phyloP scores from a whole-genome alignment of 306 rosid species.

The Cucurbita moschata region DNA sequence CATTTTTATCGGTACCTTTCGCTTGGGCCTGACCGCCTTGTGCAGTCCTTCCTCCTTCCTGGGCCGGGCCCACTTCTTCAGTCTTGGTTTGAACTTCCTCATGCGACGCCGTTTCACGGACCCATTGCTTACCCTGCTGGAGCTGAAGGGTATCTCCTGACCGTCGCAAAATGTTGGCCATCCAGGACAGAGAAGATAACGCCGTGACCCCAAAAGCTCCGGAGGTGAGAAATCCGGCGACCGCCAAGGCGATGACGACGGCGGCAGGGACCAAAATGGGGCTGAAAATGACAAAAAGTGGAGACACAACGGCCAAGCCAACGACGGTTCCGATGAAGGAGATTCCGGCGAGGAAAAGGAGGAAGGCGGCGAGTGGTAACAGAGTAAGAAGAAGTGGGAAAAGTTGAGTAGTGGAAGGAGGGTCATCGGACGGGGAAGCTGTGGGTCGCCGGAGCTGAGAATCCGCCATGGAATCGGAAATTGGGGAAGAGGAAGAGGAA shows the following conservation, averaged over 20 bases:
- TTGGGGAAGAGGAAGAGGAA: background rate
- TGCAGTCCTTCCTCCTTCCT: background rate
- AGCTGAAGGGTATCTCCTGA: constrained; percentile 8
- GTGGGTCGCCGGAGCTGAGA: background rate
- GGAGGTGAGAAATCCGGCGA: constrained; percentile 29
- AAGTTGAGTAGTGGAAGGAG: constrained; percentile 11
- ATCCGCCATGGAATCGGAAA: constrained; percentile 19
- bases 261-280: constrained; percentile 35
- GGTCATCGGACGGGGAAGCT: background rate
- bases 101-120: constrained; percentile 11
- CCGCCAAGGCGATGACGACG: constrained; percentile 10
- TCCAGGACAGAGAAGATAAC: constrained; percentile 35
- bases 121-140: constrained; percentile 12
- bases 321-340: constrained; percentile 20
- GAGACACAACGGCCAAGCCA: constrained; percentile 23
- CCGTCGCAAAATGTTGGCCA: constrained; percentile 16
- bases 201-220: constrained; percentile 39
- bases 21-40: background rate
- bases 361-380: constrained; percentile 24
- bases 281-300: constrained; percentile 30
- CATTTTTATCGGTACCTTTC: background rate
- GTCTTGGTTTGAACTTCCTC: background rate
- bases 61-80: background rate
- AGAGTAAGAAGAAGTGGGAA: constrained; percentile 18
- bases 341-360: constrained; percentile 31